Base-by-base conservation (phyloP, 345 rosid genomes). In the Eucalyptus decipiens region DNA sequence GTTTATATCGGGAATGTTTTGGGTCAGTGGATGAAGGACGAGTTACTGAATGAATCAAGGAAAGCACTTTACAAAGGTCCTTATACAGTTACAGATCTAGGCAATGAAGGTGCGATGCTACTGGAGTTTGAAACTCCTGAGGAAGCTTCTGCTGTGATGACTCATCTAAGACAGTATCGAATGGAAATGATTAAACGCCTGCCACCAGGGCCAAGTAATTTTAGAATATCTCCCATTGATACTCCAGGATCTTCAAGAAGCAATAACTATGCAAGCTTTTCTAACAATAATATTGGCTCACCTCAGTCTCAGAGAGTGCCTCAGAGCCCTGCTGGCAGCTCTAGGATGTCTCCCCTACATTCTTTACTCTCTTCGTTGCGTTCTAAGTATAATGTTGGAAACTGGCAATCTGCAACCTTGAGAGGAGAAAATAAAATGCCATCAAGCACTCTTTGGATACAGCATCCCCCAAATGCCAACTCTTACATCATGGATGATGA, bases 51-150 rank as follows among this genome's bases (percentile, higher is more conserved):
- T 91, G 99, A 98, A 94, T 94, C 98, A 62, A 94, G 96, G 93
- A 97, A 97, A 93, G 98, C 93, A 88, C 89, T 95, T 88, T 94
- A 93, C 87, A 95, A 93, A 92, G 98, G 97, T 58, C 98, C 99
- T 60, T 94, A 95, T 89, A 94, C 92, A 95, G 95, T 96, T 49
- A 93, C 94, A 67, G 99, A 98, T 91, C 92, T 97, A 89, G 90
- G 91, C 92, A 95, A 90, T 91, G 99, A 97, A 92, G 93, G 96
- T 89, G 98, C 98, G 85, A 91, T 98, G 89, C 88, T 98, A 65
- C 92, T 98, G 98, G 99, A 97, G 94, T 98, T 95, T 94, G 96
- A 95, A 89, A 94, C 96, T 89, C 97, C 99, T 49, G 98, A 98
- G 91, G 98, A 97, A 91, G 98, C 99, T 92, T 93, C 95, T 88